phyloP scores from a whole-genome alignment of 2,329 filamentous ascomycete genomes.

The Xylariaceae sp. region DNA sequence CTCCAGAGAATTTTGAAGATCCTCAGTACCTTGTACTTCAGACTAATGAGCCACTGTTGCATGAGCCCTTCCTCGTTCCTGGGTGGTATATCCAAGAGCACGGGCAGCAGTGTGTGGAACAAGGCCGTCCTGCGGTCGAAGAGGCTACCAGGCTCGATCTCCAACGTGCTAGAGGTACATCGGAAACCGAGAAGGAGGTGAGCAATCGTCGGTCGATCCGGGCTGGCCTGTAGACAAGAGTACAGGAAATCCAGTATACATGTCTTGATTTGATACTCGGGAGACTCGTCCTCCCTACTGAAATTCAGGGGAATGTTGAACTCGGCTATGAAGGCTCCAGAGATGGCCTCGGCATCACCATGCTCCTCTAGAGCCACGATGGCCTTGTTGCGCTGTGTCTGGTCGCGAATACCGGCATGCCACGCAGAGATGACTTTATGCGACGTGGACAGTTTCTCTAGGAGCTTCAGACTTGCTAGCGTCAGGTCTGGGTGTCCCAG shows the following conservation, averaged over 20 bases:
- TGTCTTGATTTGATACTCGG: constrained; percentile 74
- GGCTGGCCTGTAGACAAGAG: constrained; percentile 66
- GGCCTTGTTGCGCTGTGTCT: constrained; percentile 69
- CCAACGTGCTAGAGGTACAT: constrained; percentile 63
- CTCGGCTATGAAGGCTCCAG: constrained; percentile 62
- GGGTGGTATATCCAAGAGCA: constrained; percentile 64
- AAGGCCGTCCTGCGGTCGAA: constrained; percentile 69
- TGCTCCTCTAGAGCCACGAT: constrained; percentile 82
- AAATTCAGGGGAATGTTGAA: constrained; percentile 64
- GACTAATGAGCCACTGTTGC: constrained; percentile 58
- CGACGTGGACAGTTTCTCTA: constrained; percentile 82
- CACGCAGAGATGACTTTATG: constrained; percentile 69
- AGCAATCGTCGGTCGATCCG: constrained; percentile 75
- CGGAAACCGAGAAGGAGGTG: constrained; percentile 85
- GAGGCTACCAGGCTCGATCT: constrained; percentile 58
- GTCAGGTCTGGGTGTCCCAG: constrained; percentile 76
- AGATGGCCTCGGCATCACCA: constrained; percentile 72
- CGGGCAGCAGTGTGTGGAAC: constrained; percentile 71
- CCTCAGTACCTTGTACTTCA: constrained; percentile 62
- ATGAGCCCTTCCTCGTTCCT: constrained; percentile 51
- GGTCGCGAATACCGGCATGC: constrained; percentile 51
- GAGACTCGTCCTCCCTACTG: constrained; percentile 60
- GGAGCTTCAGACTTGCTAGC: constrained; percentile 68
- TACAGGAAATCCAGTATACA: constrained; percentile 82
- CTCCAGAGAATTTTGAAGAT: constrained; percentile 78